These are phyloP conservation scores for Irpex sp. DNA, from an alignment of 1,284 basidiomycete species.

Conservation along the genomic window DNA sequence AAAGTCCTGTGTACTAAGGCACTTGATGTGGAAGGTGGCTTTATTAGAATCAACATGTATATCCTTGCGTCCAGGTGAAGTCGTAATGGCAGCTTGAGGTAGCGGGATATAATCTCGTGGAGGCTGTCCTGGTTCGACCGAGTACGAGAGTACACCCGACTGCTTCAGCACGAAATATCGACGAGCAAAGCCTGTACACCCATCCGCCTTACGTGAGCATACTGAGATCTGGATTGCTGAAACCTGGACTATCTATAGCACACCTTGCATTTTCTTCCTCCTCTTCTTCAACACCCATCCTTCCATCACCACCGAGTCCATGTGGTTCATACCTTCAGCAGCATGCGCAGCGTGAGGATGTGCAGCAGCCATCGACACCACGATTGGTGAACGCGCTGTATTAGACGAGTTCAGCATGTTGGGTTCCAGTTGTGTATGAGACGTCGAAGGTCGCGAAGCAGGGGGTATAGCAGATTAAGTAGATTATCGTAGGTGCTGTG, in stretches of 20 bases:
- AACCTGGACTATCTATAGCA: slow-evolving; percentile 8
- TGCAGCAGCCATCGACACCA: slow-evolving; percentile 1
- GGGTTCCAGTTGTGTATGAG: background rate
- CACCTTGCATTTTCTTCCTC: slow-evolving; percentile 82
- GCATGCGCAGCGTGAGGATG: slow-evolving; percentile 9
- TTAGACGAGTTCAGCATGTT: background rate
- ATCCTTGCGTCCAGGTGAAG: slow-evolving; percentile 61
- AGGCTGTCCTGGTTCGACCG: slow-evolving; percentile 68
- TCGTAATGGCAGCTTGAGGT: slow-evolving; percentile 70
- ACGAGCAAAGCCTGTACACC: slow-evolving; percentile 68
- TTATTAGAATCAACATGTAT: slow-evolving; percentile 75
- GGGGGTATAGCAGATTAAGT: background rate
- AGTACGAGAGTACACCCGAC: slow-evolving; percentile 71
- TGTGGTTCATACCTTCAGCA: background rate
- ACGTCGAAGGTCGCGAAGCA: background rate
- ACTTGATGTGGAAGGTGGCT: slow-evolving; percentile 79
- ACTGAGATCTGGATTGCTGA: background rate
- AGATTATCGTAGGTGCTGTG: background rate
- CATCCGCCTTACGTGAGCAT: background rate
- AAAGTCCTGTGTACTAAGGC: slow-evolving; percentile 67
- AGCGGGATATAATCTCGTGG: slow-evolving; percentile 68
- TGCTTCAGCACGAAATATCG: slow-evolving; percentile 70
- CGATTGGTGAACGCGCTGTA: background rate
- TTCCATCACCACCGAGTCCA: slow-evolving; percentile 40
- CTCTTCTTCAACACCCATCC: slow-evolving; percentile 84